Conservation (phyloP, 2,329 filamentous ascomycete species). For the Sporothrix globosa region DNA sequence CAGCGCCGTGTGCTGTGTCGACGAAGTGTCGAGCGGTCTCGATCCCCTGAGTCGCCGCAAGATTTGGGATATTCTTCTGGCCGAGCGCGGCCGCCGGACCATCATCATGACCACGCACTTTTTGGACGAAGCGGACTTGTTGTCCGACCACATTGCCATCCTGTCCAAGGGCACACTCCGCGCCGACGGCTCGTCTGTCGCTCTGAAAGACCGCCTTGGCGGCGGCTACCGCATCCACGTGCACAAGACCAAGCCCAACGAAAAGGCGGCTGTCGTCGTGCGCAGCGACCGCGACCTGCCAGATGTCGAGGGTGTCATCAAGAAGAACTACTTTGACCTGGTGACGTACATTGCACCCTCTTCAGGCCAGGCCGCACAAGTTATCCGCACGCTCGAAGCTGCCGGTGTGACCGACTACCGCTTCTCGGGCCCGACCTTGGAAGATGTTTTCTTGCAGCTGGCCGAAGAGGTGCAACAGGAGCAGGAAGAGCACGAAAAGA, state of each 20-base stretch:
- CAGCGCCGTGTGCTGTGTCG: conserved; percentile 83
- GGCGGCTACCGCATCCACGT: conserved; percentile 84
- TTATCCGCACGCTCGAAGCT: conserved; percentile 70
- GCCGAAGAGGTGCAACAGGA: conserved; percentile 75
- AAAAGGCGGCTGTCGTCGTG: conserved; percentile 46
- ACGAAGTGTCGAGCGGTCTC: conserved; percentile 86
- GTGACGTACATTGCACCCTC: conserved; percentile 72
- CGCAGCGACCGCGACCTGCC: conserved; percentile 44
- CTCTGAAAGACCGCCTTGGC: conserved; percentile 79
- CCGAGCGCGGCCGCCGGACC: conserved; percentile 78
- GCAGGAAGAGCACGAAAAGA: conserved; percentile 32
- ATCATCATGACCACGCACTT: conserved; percentile 92
- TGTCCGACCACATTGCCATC: conserved; percentile 87
- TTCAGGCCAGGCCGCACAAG: conserved; percentile 69
- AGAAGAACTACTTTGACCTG: conserved; percentile 68
- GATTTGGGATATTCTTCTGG: conserved; percentile 90
- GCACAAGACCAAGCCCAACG: conserved; percentile 56
- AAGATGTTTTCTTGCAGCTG: conserved; percentile 87
- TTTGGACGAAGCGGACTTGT: conserved; percentile 86
- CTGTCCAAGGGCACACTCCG: conserved; percentile 82
- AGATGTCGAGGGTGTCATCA: conserved; percentile 59
- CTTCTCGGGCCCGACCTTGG: conserved; percentile 85
- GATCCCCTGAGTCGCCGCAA: conserved; percentile 85
- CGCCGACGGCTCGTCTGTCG: conserved; percentile 80
- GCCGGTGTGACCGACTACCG: conserved; percentile 75